Evolutionary conservation across 1,284 basidiomycete species (phyloP).

Genomic region (Inonotus obliquus): DNA sequence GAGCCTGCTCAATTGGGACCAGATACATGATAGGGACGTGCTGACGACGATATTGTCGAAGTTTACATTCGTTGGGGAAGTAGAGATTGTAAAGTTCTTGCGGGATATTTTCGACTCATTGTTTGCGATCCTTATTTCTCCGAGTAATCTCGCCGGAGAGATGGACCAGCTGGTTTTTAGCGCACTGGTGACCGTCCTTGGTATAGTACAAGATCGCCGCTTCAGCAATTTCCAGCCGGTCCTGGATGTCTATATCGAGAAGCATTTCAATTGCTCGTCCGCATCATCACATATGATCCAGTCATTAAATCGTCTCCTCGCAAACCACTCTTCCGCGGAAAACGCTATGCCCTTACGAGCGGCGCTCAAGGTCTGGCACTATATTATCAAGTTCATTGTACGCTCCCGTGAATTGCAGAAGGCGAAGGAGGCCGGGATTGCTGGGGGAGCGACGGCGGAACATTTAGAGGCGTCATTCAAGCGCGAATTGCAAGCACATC

Average conservation of each 20-base stretch:
- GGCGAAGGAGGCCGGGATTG: conserved; percentile 71
- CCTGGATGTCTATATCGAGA: conserved; percentile 88
- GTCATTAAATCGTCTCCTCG: conserved; percentile 82
- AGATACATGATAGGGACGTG: conserved; percentile 57
- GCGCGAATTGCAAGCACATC: conserved; percentile 70
- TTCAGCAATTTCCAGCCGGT: conserved; percentile 95
- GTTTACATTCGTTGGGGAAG: conserved; percentile 90
- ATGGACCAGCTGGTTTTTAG: conserved; percentile 89
- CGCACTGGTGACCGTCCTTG: conserved; percentile 84
- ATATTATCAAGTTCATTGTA: conserved; percentile 92
- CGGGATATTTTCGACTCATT: conserved; percentile 90
- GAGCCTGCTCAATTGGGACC: conserved; percentile 83
- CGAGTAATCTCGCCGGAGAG: conserved; percentile 70
- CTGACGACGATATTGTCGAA: conserved; percentile 75
- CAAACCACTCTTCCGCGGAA: conserved; percentile 69
- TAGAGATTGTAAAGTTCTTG: conserved; percentile 93
- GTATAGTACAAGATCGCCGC: conserved; percentile 90
- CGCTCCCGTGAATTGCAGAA: conserved; percentile 87
- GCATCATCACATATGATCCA: conserved; percentile 80
- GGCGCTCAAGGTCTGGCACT: conserved; percentile 94
- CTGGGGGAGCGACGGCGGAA: conserved; percentile 74
- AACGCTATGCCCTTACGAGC: conserved; percentile 78
- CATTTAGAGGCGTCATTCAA: conserved; percentile 86
- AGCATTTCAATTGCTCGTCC: conserved; percentile 78
- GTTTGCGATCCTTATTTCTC: conserved; percentile 83